A percentile compares a stretch with the other conserved stretches of the same genome.
phyloP scores from a whole-genome alignment of 1,139 yeast species.

The Yamadazyma triangularis region DNA sequence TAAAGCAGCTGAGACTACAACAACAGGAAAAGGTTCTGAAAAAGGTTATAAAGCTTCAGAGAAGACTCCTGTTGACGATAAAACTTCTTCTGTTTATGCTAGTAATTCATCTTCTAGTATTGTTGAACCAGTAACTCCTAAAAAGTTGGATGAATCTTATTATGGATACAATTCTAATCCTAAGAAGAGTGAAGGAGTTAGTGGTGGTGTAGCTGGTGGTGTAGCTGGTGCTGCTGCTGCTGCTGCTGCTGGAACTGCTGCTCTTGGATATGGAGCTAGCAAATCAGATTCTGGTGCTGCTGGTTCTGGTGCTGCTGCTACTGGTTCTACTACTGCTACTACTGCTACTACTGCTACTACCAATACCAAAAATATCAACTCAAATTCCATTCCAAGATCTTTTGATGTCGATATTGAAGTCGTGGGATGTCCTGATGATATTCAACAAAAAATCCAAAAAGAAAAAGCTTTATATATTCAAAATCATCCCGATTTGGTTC shows the following conservation, averaged over 20 bases:
- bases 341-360: constrained; percentile 4
- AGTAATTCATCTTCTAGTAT: constrained; percentile 5
- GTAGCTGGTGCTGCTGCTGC: not conserved
- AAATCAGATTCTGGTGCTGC: not conserved
- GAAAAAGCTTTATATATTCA: constrained; percentile 9
- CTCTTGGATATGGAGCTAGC: not conserved
- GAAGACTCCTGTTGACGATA: not conserved
- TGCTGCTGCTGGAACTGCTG: not conserved
- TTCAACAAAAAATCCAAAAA: constrained; percentile 5
- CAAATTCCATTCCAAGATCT: constrained; percentile 3
- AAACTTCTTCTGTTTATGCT: not conserved
- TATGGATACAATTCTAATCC: constrained; percentile 5
- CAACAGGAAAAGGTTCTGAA: too few relatives aligned
- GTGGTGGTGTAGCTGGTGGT: not conserved
- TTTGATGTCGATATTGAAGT: constrained; percentile 7
- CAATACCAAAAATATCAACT: constrained; percentile 3
- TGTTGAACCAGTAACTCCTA: constrained; percentile 1
- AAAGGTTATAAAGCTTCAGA: too few relatives aligned
- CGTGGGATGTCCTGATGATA: constrained; percentile 13
- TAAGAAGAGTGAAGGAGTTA: not conserved
- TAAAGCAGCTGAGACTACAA: not conserved
- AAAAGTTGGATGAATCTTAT: constrained; percentile 6
- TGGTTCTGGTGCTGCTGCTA: constrained; percentile 1
- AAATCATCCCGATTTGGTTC: constrained; percentile 11
- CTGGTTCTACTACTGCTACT: constrained; percentile 1